Conservation (phyloP, 805 yeast genomes). For the Candida insectorum region DNA sequence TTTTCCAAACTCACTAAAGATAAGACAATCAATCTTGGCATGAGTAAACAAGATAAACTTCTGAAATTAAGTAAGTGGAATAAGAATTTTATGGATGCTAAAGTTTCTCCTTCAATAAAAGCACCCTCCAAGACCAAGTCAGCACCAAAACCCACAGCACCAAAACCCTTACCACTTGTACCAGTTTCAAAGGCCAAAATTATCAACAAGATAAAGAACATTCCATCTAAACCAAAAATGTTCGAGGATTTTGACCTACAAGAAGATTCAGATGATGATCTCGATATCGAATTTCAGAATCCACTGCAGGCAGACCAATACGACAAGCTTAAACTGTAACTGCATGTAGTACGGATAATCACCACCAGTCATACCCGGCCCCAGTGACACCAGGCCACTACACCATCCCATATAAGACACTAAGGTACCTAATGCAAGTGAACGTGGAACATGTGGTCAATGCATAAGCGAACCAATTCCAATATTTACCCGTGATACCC, state of each 20-base stretch:
- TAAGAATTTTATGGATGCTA: slow-evolving; percentile 2
- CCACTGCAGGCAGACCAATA: slow-evolving; percentile 7
- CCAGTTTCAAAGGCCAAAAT: neutral
- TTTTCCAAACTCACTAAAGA: slow-evolving; percentile 7
- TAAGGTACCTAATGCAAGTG: too few relatives aligned
- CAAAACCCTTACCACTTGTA: too few relatives aligned
- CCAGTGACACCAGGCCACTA: too few relatives aligned
- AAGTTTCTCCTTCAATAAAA: neutral
- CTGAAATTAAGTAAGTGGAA: slow-evolving; percentile 10
- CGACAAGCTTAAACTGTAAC: slow-evolving; percentile 1
- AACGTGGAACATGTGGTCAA: too few relatives aligned
- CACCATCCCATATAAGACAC: too few relatives aligned
- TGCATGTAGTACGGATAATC: too few relatives aligned
- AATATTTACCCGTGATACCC: too few relatives aligned
- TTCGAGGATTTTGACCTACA: neutral
- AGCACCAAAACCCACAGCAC: too few relatives aligned
- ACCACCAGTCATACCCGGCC: too few relatives aligned
- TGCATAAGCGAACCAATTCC: too few relatives aligned
- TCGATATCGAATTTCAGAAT: slow-evolving; percentile 6
- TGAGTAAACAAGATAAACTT: slow-evolving; percentile 9
- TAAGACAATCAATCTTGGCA: slow-evolving; percentile 10
- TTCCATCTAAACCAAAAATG: neutral
- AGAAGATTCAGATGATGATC: slow-evolving; percentile 8
- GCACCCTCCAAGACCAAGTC: neutral
- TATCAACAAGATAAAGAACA: neutral